A percentile compares a stretch with the other conserved stretches of the same genome.
phyloP scores from a whole-genome alignment of 768 basidiomycete genomes.

The Rhizopogon roseolus region DNA sequence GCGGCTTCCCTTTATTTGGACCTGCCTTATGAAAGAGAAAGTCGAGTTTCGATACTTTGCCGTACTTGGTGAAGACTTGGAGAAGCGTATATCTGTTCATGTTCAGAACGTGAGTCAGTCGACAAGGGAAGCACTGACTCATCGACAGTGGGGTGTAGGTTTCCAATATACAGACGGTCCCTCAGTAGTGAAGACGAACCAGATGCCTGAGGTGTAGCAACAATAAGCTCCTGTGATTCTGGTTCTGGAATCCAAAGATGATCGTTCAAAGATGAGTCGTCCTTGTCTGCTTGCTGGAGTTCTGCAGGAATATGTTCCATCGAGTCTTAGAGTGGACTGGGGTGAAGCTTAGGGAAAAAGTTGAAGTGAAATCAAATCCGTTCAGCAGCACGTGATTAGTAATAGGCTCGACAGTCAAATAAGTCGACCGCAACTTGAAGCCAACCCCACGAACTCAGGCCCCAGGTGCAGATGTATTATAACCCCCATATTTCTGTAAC shows the following conservation, averaged over 20 bases:
- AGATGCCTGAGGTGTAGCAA: slow-evolving; percentile 6
- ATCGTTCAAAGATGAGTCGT: background rate
- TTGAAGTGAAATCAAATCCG: too few relatives aligned
- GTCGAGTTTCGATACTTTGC: slow-evolving; percentile 89
- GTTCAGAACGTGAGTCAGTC: slow-evolving; percentile 7
- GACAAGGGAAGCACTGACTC: slow-evolving; percentile 50
- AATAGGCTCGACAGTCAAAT: too few relatives aligned
- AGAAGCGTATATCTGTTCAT: slow-evolving; percentile 73
- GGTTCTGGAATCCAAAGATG: slow-evolving; percentile 30
- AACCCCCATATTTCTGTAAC: too few relatives aligned
- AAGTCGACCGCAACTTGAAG: too few relatives aligned
- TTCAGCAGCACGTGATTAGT: too few relatives aligned
- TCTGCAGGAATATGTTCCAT: background rate
- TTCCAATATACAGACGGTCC: slow-evolving; percentile 87
- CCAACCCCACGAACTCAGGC: too few relatives aligned
- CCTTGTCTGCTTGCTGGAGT: background rate
- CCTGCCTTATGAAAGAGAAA: slow-evolving; percentile 95
- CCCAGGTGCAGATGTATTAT: too few relatives aligned
- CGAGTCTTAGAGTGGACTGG: background rate
- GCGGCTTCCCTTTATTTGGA: slow-evolving; percentile 81
- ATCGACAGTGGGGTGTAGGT: slow-evolving; percentile 81
- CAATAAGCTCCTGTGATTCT: slow-evolving; percentile 7
- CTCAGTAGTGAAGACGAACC: slow-evolving; percentile 36
- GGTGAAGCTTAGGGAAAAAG: background rate
- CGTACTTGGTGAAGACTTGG: slow-evolving; percentile 87